Percentiles rank a stretch among this genome's conserved stretches.
phyloP scores from a whole-genome alignment of 768 basidiomycete species.

The Lentinus brumalis region DNA sequence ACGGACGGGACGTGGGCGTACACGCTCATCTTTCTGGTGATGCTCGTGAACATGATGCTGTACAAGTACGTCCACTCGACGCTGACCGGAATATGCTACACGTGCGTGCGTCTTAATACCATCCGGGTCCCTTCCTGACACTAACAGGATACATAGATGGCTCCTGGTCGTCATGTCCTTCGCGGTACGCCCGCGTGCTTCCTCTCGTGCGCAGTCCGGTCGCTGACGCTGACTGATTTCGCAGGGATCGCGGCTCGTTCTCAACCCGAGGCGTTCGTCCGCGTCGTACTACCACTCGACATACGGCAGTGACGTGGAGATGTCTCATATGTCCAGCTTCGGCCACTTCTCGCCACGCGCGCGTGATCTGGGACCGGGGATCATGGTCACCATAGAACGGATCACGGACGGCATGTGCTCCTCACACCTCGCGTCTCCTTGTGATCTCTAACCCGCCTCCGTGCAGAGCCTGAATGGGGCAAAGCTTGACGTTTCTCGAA shows the following conservation, averaged over 20 bases:
- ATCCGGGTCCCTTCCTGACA: neutral
- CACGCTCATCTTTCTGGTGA: slow-evolving; percentile 27
- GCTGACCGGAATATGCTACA: slow-evolving; percentile 30
- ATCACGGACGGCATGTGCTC: neutral
- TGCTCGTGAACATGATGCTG: slow-evolving; percentile 29
- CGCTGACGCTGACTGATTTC: neutral
- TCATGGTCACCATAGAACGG: neutral
- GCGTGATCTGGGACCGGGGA: neutral
- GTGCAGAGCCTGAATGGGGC: too few species aligned
- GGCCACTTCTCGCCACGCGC: neutral
- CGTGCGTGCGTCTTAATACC: slow-evolving; percentile 13
- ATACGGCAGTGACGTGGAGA: neutral
- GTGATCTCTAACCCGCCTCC: neutral
- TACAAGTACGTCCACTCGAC: slow-evolving; percentile 27
- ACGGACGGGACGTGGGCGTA: slow-evolving; percentile 33
- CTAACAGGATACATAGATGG: slow-evolving; percentile 19
- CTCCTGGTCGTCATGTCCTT: slow-evolving; percentile 30
- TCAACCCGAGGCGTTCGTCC: slow-evolving; percentile 8
- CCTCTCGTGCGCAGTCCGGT: too few species aligned
- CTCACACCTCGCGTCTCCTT: neutral
- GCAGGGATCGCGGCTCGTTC: slow-evolving; percentile 21
- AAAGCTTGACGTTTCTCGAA: too few species aligned
- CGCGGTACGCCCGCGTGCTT: slow-evolving; percentile 17
- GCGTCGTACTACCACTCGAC: neutral
- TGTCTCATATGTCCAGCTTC: neutral